phyloP scores from a whole-genome alignment of 345 rosid species.

The Conringia planisiliqua region DNA sequence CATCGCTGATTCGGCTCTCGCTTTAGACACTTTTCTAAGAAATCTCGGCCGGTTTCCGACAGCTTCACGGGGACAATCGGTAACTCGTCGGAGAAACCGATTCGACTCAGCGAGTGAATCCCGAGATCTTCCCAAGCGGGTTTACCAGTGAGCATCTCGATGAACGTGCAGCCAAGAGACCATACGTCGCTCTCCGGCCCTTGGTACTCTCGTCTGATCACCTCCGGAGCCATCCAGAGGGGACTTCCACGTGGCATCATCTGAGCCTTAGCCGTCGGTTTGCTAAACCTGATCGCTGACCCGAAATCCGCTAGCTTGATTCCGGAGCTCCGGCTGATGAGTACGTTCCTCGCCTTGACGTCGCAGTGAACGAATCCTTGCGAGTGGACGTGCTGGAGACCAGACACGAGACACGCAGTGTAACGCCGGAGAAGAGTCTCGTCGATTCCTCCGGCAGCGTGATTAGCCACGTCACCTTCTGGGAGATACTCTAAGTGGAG shows the following conservation, averaged over 20 bases:
- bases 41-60: constrained; percentile 55
- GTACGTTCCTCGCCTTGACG: constrained; percentile 63
- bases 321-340: constrained; percentile 39
- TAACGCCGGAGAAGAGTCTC: constrained; percentile 45
- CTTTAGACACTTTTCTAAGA: constrained; percentile 56
- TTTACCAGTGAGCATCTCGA: constrained; percentile 71
- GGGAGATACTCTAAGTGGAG: constrained; percentile 61
- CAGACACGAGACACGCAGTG: constrained; percentile 56
- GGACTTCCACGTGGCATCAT: constrained; percentile 73
- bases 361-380: constrained; percentile 74
- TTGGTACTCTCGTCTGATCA: constrained; percentile 56
- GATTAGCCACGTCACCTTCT: constrained; percentile 54
- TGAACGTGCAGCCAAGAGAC: constrained; percentile 71
- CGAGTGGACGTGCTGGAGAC: constrained; percentile 49
- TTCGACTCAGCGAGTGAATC: constrained; percentile 43
- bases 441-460: constrained; percentile 33
- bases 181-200: constrained; percentile 82
- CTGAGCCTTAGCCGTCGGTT: not conserved
- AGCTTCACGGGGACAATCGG: constrained; percentile 46
- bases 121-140: constrained; percentile 64
- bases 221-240: constrained; percentile 98
- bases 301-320: constrained; percentile 90
- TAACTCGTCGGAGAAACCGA: constrained; percentile 49
- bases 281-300: constrained; percentile 35
- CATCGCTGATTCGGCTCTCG: constrained; percentile 53